phyloP scores from a whole-genome alignment of 805 yeast species.

The Metschnikowia drakensbergensis region DNA sequence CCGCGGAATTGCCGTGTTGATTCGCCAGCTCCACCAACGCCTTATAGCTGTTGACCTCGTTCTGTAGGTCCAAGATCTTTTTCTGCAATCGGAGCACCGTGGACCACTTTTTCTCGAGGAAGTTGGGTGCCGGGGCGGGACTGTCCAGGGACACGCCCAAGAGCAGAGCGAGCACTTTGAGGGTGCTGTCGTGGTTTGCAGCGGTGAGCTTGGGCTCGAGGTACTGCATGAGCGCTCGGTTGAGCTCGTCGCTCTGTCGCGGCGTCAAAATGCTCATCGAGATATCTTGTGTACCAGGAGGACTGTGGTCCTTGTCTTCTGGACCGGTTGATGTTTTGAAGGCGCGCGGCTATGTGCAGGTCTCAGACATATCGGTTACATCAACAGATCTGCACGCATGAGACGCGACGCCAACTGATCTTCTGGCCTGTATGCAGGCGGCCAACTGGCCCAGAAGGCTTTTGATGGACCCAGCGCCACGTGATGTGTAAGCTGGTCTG shows the following conservation, averaged over 20 bases:
- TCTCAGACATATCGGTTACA: neutral
- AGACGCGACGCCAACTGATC: too few relatives aligned
- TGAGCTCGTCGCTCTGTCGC: conserved; percentile 44
- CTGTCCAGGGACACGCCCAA: conserved; percentile 19
- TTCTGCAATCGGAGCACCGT: conserved; percentile 79
- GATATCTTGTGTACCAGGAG: neutral
- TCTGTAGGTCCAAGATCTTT: conserved; percentile 66
- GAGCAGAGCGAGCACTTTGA: conserved; percentile 8
- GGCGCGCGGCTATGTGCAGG: conserved; percentile 1
- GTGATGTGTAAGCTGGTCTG: too few relatives aligned
- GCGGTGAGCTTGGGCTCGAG: conserved; percentile 31
- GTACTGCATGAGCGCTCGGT: conserved; percentile 48
- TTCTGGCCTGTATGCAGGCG: too few relatives aligned
- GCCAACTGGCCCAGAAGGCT: too few relatives aligned
- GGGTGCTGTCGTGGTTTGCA: conserved; percentile 1
- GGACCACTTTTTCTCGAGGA: conserved; percentile 79
- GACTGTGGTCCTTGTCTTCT: neutral
- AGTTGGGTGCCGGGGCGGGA: conserved; percentile 30
- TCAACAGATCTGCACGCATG: neutral
- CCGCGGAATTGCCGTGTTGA: conserved; percentile 13
- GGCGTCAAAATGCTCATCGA: conserved; percentile 30
- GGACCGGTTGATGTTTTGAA: conserved; percentile 1
- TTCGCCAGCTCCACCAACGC: conserved; percentile 38
- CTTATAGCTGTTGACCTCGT: conserved; percentile 47
- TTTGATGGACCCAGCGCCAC: too few relatives aligned